These are phyloP conservation scores for Fusarium sp. DNA, from an alignment of 2,329 filamentous ascomycete genomes.

Conservation along the genomic window DNA sequence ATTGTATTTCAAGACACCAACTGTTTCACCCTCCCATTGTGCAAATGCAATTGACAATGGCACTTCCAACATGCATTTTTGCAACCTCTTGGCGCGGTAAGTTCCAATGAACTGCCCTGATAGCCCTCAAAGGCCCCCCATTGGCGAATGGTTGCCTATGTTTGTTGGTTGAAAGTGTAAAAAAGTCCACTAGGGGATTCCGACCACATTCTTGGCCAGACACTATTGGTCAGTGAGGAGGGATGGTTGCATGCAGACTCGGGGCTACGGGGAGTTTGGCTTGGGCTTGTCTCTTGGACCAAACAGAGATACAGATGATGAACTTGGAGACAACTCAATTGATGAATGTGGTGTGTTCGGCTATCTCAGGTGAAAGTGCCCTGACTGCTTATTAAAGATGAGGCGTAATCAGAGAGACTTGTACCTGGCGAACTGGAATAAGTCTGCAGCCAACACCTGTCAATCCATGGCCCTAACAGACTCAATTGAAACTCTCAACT, in stretches of 20 bases:
- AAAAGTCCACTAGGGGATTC: conserved; percentile 33
- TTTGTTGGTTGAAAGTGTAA: conserved; percentile 37
- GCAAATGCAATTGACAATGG: not conserved
- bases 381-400: conserved; percentile 20
- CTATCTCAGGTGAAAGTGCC: conserved; percentile 7
- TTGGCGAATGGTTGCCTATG: conserved; percentile 25
- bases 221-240: conserved; percentile 20
- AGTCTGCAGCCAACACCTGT: conserved; percentile 21
- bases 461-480: not conserved
- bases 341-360: conserved; percentile 8
- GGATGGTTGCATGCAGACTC: conserved; percentile 22
- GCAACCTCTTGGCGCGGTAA: conserved; percentile 4
- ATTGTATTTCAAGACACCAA: not conserved
- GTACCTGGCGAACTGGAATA: conserved; percentile 29
- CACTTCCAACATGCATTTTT: conserved; percentile 7
- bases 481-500: not conserved
- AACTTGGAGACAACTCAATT: conserved; percentile 16
- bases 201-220: conserved; percentile 18
- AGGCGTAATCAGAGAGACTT: not conserved
- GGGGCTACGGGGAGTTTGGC: conserved; percentile 12
- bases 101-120: conserved; percentile 18
- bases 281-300: conserved; percentile 4
- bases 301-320: conserved; percentile 1
- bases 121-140: conserved; percentile 28
- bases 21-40: conserved; percentile 9